Conservation (phyloP, 768 basidiomycete genomes). For the Hemileccinum rubropunctum region DNA sequence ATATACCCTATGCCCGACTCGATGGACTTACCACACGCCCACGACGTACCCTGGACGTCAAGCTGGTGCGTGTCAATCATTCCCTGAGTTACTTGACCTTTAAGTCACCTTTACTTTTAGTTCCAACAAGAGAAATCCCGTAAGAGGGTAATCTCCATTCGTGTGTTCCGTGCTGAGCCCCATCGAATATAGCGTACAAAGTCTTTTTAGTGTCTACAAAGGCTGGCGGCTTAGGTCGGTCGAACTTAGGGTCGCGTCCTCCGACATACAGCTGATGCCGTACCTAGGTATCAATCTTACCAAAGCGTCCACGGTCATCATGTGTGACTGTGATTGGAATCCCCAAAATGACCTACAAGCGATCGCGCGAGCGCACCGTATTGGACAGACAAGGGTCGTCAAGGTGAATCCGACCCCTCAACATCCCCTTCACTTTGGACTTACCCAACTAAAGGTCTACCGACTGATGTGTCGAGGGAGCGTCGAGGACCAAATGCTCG, state of each 20-base stretch:
- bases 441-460: slow-evolving; percentile 47
- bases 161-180: slow-evolving; percentile 3
- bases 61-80: slow-evolving; percentile 37
- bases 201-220: slow-evolving; percentile 70
- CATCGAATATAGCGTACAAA: slow-evolving; percentile 45
- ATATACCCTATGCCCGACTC: slow-evolving; percentile 57
- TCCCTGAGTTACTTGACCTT: background rate
- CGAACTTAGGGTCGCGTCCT: background rate
- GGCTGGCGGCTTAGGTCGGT: slow-evolving; percentile 65
- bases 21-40: slow-evolving; percentile 55
- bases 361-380: slow-evolving; percentile 81
- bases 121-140: slow-evolving; percentile 60
- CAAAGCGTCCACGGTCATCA: slow-evolving; percentile 75
- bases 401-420: slow-evolving; percentile 37
- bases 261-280: slow-evolving; percentile 16
- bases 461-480: slow-evolving; percentile 65
- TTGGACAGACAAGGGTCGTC: slow-evolving; percentile 72
- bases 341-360: slow-evolving; percentile 83
- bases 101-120: slow-evolving; percentile 27
- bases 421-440: background rate
- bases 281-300: slow-evolving; percentile 74
- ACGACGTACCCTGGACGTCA: slow-evolving; percentile 56
- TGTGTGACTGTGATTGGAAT: slow-evolving; percentile 73
- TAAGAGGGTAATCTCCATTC: slow-evolving; percentile 27
- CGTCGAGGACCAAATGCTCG: slow-evolving; percentile 77